Evolutionary conservation across 192 early-diverging fungal genomes (phyloP), one percentile per base, ranked within the genome.

Genomic region (Mortierella claussenii): DNA sequence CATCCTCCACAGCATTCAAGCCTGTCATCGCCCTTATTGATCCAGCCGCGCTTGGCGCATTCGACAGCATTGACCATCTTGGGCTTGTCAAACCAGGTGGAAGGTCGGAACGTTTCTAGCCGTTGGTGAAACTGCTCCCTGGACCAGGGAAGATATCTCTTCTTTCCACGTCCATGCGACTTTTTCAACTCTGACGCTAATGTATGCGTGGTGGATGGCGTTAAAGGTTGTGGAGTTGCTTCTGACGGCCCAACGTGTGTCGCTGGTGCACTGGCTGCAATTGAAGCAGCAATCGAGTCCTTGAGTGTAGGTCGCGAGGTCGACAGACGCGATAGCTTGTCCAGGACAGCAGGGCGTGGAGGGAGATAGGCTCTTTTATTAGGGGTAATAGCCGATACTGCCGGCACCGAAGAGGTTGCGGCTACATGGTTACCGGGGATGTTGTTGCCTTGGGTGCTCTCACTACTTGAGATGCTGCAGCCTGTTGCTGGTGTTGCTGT

Each of bases 21-120:
- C 20, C 65, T 65, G 31, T 76, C 73, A 9, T 76, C 59, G 28
- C 57, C 53, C 6, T 33, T 66, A 44, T 76, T 76, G 28, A 76
- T 62, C 73, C 73, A 76, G 8, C 73, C 73, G 8, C 64, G 64
- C 32, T 76, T 76, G 3, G 73, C 73, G 26, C 73, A 76, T 31
- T 76, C 73, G 26, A 76, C 52, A 28, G 73, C 58, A 26, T 67
- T 76, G 34, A 76, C 64, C 12, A 56, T 21, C 24, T 76, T 76
- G 12, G 73, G 73, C 23, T 76, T 76, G 46, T 76, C 73, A 21
- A 76, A 76, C 73, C 73, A 76, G 0, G 73, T 76, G 0, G 73
- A 76, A 10, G 73, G 73, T 32, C 62, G 66, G 43, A 76, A 76
- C 4, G 73, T 67, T 59, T 76, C 58, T 5, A 76, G 65, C 43